Base-by-base conservation (phyloP, 352 stramenopile species). In the Phytophthora crassamura region DNA sequence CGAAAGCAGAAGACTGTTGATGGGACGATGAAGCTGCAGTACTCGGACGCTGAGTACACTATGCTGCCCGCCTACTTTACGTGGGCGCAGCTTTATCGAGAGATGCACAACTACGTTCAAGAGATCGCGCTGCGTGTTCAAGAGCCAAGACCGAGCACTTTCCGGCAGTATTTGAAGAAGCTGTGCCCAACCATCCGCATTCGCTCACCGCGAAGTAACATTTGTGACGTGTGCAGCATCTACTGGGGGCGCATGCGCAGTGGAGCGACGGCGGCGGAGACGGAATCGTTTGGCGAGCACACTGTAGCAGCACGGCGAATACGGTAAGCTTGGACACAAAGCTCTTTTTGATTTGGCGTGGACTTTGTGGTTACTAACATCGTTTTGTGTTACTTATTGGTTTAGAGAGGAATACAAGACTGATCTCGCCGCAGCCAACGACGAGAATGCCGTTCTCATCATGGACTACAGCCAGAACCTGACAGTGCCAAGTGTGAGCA, bases 391-490 rank as follows among this genome's bases (percentile, higher is more conserved):
- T 30, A 30, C 25, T 30, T 7, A 7, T 30, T 30, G 3, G 38
- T 50, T 45, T 3, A 61, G 47, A 22, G 5, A 32, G 2, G 52
- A 73, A 42, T 69, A 69, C 34, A 43, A 42, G 40, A 43, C 33
- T 0, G 53, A 72, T 14, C 10, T 50, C 6, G 20, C 18, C 2
- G 4, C 15, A 16, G 25, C n/a, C 2, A 16, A 11, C 1, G 48
- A 70, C 15, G n/a, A 40, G 3, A 30, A 72, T 8, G 40, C 45
- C 7, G 66, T 69, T 1, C 35, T 67, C 1, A 39, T 63, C 42
- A 74, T 74, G 16, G 38, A 70, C 34, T 67, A 47, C 39, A 49
- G 28, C 7, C 66, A 74, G n/a, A 69, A 74, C 8, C 14, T 74
- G 14, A 63, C 49, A 4, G 15, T 74, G 7, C 55, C 59, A 7